Percentiles rank a stretch among this genome's conserved stretches.
These are phyloP conservation scores for Pseudogymnoascus sp. DNA, from an alignment of 2,329 filamentous ascomycete species.

Conservation along the genomic window DNA sequence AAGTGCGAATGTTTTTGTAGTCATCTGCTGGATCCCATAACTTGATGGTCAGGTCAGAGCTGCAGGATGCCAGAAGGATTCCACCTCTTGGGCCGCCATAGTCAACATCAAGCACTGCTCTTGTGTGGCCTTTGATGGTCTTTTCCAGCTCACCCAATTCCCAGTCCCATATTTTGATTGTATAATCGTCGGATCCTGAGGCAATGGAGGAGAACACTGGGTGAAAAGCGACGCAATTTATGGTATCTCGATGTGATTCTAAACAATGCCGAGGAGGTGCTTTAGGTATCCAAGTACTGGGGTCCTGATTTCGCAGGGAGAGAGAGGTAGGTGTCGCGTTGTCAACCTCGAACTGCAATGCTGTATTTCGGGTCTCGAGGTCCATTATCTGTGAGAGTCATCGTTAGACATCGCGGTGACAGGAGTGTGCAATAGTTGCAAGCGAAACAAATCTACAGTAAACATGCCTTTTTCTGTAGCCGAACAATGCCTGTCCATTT, in stretches of 20 bases:
- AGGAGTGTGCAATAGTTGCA: too few relatives aligned
- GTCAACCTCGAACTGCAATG: slow-evolving; percentile 75
- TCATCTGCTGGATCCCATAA: slow-evolving; percentile 88
- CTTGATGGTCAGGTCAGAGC: slow-evolving; percentile 85
- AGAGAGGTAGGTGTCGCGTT: slow-evolving; percentile 68
- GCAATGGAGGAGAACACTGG: slow-evolving; percentile 85
- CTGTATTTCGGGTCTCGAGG: slow-evolving; percentile 64
- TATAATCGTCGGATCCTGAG: slow-evolving; percentile 83
- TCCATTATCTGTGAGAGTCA: slow-evolving; percentile 67
- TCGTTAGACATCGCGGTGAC: too few relatives aligned
- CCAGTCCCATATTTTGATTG: slow-evolving; percentile 97
- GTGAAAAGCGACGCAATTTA: slow-evolving; percentile 87
- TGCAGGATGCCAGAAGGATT: slow-evolving; percentile 60
- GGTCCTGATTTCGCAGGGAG: slow-evolving; percentile 73
- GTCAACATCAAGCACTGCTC: slow-evolving; percentile 78
- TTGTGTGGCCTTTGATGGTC: slow-evolving; percentile 88
- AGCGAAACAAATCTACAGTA: not conserved
- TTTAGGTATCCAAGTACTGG: slow-evolving; percentile 76
- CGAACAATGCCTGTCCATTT: slow-evolving; percentile 97
- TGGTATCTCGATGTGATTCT: slow-evolving; percentile 69
- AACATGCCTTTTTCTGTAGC: slow-evolving; percentile 79
- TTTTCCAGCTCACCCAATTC: slow-evolving; percentile 83
- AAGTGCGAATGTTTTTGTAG: slow-evolving; percentile 89
- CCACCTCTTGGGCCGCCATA: slow-evolving; percentile 78
- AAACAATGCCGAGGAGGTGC: slow-evolving; percentile 73